Evolutionary conservation across 1,284 basidiomycete genomes (phyloP).

Genomic region (Lentinula novae-zelandiae): DNA sequence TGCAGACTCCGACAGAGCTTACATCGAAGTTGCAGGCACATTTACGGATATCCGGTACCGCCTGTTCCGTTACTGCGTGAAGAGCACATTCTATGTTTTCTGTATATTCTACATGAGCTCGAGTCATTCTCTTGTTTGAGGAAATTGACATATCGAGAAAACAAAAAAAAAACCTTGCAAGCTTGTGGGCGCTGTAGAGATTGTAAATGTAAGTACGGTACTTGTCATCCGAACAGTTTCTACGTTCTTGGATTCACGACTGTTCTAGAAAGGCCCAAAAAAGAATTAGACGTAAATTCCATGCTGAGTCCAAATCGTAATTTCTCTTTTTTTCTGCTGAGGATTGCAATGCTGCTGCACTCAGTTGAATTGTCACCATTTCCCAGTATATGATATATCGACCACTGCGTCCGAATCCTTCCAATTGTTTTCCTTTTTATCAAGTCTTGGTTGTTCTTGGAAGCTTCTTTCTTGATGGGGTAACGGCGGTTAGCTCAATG

Average conservation of each 20-base stretch:
- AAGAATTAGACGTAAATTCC: not conserved
- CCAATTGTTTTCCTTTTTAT: too few species aligned
- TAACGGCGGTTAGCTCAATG: too few species aligned
- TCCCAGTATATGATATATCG: too few species aligned
- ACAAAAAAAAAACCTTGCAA: not conserved
- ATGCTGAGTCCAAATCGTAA: not conserved
- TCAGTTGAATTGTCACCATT: too few species aligned
- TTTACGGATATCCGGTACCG: not conserved
- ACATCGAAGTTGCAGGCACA: conserved; percentile 2
- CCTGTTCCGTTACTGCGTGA: not conserved
- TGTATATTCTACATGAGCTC: too few species aligned
- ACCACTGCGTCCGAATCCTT: too few species aligned
- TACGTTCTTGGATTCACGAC: not conserved
- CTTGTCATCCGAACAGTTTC: not conserved
- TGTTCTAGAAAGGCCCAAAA: not conserved
- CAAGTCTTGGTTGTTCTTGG: too few species aligned
- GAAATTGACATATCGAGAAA: not conserved
- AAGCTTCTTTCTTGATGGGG: too few species aligned
- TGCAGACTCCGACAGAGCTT: not conserved
- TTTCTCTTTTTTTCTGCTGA: too few species aligned
- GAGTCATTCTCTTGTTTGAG: not conserved
- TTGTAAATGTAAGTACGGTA: not conserved
- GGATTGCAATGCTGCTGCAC: too few species aligned
- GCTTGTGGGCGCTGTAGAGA: not conserved
- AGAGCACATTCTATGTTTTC: not conserved